phyloP scores from a whole-genome alignment of 768 basidiomycete species.

The Neoboletus brunneissimus region DNA sequence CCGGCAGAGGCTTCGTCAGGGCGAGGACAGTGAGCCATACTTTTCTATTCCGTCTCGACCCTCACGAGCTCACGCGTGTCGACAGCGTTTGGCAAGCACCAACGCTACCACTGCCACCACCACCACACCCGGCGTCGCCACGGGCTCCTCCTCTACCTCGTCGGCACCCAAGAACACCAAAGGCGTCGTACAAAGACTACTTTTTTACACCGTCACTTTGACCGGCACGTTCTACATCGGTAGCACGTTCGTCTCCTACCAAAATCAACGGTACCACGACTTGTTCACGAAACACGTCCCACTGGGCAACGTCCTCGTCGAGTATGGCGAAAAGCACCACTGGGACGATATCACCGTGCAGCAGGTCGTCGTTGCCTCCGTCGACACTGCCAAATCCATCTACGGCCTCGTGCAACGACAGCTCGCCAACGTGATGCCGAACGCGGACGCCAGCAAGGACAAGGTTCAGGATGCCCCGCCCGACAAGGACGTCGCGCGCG shows the following conservation, averaged over 20 bases:
- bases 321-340: constrained; percentile 73
- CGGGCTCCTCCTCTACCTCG: constrained; percentile 17
- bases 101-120: constrained; percentile 47
- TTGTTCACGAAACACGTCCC: constrained; percentile 83
- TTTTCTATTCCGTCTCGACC: neutral
- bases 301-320: constrained; percentile 69
- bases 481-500: constrained; percentile 35
- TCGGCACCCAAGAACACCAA: constrained; percentile 50
- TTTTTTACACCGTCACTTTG: constrained; percentile 66
- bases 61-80: neutral
- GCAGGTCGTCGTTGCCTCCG: constrained; percentile 52
- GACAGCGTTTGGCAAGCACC: constrained; percentile 58
- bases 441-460: constrained; percentile 27
- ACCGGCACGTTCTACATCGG: constrained; percentile 79
- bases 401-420: constrained; percentile 53
- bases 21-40: constrained; percentile 52
- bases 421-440: constrained; percentile 38
- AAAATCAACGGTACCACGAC: constrained; percentile 77
- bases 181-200: constrained; percentile 51
- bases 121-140: neutral
- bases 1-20: constrained; percentile 47
- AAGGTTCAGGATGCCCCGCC: constrained; percentile 25
- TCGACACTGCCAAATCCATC: constrained; percentile 46
- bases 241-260: constrained; percentile 75
- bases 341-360: constrained; percentile 76